Conservation (phyloP, 192 early-diverging fungal genomes). For the Thoreauomyces humboldtii region DNA sequence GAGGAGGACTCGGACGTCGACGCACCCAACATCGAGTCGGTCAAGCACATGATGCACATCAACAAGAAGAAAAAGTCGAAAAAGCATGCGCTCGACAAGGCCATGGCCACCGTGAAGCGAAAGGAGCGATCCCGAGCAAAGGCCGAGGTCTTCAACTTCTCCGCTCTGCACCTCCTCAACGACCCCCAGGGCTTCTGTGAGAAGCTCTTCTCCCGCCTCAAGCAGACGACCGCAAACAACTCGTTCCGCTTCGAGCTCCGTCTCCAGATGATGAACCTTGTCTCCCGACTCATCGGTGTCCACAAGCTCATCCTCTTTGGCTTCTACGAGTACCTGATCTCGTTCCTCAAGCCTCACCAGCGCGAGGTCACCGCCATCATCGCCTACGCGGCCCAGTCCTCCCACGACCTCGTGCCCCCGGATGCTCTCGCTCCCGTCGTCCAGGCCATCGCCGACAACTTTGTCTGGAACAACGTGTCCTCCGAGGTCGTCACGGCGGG, state of each 20-base stretch:
- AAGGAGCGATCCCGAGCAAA: conserved; percentile 64
- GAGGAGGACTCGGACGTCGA: conserved; percentile 72
- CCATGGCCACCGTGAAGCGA: conserved; percentile 65
- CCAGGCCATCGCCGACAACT: conserved; percentile 92
- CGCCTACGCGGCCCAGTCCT: conserved; percentile 85
- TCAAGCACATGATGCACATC: conserved; percentile 76
- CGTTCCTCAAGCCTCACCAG: conserved; percentile 95
- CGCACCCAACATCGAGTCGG: conserved; percentile 65
- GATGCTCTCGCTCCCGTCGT: conserved; percentile 85
- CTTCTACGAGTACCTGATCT: conserved; percentile 92
- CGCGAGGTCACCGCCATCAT: conserved; percentile 90
- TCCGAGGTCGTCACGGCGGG: conserved; percentile 95
- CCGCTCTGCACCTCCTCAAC: conserved; percentile 89
- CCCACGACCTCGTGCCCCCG: conserved; percentile 91
- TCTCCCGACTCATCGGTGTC: conserved; percentile 90
- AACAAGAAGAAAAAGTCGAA: conserved; percentile 87
- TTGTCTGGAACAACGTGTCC: conserved; percentile 88
- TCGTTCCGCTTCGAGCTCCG: conserved; percentile 82
- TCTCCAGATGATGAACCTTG: conserved; percentile 88
- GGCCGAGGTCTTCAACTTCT: conserved; percentile 84
- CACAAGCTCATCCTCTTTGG: conserved; percentile 88
- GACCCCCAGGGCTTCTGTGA: conserved; percentile 98
- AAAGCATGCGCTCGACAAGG: conserved; percentile 74
- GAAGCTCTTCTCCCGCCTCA: conserved; percentile 84
- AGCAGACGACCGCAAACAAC: conserved; percentile 64